A percentile compares a stretch with the other conserved stretches of the same genome.
phyloP scores from a whole-genome alignment of 352 stramenopile genomes.

The Phytophthora citricola region DNA sequence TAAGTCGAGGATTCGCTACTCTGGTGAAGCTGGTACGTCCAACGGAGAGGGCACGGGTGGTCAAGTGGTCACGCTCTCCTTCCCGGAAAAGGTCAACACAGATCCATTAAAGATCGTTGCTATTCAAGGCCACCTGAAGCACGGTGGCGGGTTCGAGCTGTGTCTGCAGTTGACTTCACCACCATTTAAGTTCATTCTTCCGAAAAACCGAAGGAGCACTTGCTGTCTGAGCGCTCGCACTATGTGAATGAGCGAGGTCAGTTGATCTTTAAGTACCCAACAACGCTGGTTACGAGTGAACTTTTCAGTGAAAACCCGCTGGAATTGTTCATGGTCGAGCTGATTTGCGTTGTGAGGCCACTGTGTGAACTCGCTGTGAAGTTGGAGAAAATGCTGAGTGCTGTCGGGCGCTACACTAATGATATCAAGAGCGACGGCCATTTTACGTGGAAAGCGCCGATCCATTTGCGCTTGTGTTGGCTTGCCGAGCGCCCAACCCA shows the following conservation, averaged over 20 bases:
- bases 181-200: constrained; percentile 77
- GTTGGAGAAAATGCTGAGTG: constrained; percentile 74
- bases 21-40: constrained; percentile 70
- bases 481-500: constrained; percentile 74
- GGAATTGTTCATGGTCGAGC: constrained; percentile 88
- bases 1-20: constrained; percentile 86
- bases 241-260: constrained; percentile 79
- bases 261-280: constrained; percentile 86
- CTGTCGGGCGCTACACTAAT: constrained; percentile 78
- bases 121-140: constrained; percentile 84
- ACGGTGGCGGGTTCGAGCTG: constrained; percentile 79
- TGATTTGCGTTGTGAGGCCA: constrained; percentile 87
- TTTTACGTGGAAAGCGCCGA: constrained; percentile 86
- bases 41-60: constrained; percentile 65
- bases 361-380: constrained; percentile 87
- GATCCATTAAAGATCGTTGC: constrained; percentile 79
- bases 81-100: constrained; percentile 86
- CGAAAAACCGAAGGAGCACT: constrained; percentile 63
- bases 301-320: constrained; percentile 85
- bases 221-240: constrained; percentile 70
- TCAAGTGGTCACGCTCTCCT: constrained; percentile 89
- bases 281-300: constrained; percentile 67
- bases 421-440: constrained; percentile 72
- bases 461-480: constrained; percentile 85
- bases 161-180: constrained; percentile 67